These are phyloP conservation scores for Balamuthia mandrillaris DNA, from an alignment of 208 protist species.

Conservation along the genomic window DNA sequence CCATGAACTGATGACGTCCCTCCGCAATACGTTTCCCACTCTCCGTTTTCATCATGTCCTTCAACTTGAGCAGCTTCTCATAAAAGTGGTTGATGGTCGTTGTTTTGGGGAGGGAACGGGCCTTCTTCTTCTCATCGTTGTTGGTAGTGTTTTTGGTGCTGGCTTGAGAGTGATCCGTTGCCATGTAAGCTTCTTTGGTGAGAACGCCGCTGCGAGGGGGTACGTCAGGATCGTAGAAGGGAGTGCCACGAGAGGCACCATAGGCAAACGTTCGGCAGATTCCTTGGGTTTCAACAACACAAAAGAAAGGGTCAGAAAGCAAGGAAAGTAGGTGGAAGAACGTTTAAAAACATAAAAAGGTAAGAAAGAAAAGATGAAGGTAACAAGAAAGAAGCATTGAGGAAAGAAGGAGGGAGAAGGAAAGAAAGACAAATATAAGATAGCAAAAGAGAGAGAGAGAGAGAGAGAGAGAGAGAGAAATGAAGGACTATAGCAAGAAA, in stretches of 20 bases:
- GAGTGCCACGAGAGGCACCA: not conserved
- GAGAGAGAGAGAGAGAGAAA: too few species aligned
- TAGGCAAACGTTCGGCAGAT: conserved; percentile 53
- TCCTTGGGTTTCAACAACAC: not conserved
- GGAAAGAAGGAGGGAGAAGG: too few species aligned
- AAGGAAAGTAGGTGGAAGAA: not conserved
- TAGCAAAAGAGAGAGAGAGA: too few species aligned
- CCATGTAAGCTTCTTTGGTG: conserved; percentile 58
- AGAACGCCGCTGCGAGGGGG: not conserved
- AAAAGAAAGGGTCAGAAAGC: not conserved
- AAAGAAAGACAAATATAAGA: too few species aligned
- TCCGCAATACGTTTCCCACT: conserved; percentile 57
- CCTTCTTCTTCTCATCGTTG: conserved; percentile 51
- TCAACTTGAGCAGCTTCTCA: conserved; percentile 69
- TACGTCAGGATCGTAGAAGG: not conserved
- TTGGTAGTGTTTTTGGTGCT: not conserved
- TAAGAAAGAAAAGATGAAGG: too few species aligned
- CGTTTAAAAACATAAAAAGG: too few species aligned
- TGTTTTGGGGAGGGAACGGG: not conserved
- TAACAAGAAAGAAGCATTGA: too few species aligned
- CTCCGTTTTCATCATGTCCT: conserved; percentile 72
- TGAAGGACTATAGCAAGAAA: too few species aligned
- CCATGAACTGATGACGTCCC: too few species aligned
- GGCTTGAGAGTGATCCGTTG: not conserved
- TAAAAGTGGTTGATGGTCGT: conserved; percentile 73